These are phyloP conservation scores for Plasmodium yoelii DNA, from an alignment of 169 alveolate genomes.

Conservation along the genomic window DNA sequence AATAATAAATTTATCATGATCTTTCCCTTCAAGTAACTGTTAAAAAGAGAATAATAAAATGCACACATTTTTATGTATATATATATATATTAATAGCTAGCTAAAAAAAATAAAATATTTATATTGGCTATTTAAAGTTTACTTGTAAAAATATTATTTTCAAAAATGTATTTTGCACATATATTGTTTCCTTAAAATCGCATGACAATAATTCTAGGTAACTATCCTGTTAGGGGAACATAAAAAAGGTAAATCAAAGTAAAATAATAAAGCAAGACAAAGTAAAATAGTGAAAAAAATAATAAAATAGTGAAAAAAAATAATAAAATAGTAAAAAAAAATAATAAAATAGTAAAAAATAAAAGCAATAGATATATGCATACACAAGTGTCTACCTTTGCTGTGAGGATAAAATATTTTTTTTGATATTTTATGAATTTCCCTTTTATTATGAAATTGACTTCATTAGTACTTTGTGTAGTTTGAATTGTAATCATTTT, in stretches of 20 bases:
- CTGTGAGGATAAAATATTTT: constrained; percentile 41
- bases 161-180: constrained; percentile 51
- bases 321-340: too few species aligned
- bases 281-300: too few species aligned
- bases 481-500: constrained; percentile 69
- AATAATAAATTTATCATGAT: constrained; percentile 24
- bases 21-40: constrained; percentile 20
- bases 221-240: constrained; percentile 13
- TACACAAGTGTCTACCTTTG: constrained; percentile 15
- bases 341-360: neutral
- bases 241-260: too few species aligned
- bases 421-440: constrained; percentile 39
- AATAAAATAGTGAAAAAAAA: too few species aligned
- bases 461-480: constrained; percentile 44
- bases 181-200: constrained; percentile 37
- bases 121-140: neutral
- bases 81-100: neutral
- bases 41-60: neutral
- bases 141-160: constrained; percentile 53
- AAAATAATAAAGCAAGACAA: too few species aligned
- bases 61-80: neutral
- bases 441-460: constrained; percentile 41
- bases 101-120: neutral
- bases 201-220: constrained; percentile 39
- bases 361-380: neutral